Conservation (phyloP, 306 rosid species). For the Malus domestica region DNA sequence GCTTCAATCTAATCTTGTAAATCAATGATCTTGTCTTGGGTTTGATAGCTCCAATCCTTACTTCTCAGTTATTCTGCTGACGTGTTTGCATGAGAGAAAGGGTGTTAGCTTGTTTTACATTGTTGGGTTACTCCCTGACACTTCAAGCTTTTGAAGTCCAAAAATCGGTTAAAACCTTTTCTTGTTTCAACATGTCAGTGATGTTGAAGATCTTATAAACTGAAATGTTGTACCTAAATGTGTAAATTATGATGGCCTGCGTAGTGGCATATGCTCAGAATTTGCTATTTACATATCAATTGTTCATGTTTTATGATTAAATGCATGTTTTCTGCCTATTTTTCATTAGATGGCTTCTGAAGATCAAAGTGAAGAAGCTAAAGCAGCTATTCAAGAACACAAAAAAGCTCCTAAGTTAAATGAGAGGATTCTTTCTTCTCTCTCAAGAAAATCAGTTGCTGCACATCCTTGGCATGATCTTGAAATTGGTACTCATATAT, state of each 20-base stretch:
- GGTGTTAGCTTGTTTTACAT: background rate
- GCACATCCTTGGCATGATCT: constrained; percentile 99
- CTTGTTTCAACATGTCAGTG: background rate
- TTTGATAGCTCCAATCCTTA: background rate
- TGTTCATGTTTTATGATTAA: background rate
- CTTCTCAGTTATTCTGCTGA: background rate
- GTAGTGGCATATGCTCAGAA: background rate
- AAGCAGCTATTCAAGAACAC: background rate
- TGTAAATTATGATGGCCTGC: background rate
- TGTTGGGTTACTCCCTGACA: background rate
- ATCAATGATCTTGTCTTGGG: background rate
- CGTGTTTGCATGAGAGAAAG: background rate
- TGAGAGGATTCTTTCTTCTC: constrained; percentile 87
- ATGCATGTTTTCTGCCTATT: background rate
- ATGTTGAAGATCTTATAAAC: background rate
- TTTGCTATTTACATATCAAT: background rate
- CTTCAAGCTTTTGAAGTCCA: background rate
- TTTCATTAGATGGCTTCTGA: constrained; percentile 32
- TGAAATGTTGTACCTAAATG: background rate
- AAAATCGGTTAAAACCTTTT: background rate
- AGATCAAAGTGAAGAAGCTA: constrained; percentile 2
- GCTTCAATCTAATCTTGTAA: background rate
- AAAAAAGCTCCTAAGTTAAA: constrained; percentile 54
- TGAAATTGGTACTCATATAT: constrained; percentile 64
- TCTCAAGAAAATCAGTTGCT: constrained; percentile 89